phyloP scores from a whole-genome alignment of 1,139 yeast species.

The Candida sp. region DNA sequence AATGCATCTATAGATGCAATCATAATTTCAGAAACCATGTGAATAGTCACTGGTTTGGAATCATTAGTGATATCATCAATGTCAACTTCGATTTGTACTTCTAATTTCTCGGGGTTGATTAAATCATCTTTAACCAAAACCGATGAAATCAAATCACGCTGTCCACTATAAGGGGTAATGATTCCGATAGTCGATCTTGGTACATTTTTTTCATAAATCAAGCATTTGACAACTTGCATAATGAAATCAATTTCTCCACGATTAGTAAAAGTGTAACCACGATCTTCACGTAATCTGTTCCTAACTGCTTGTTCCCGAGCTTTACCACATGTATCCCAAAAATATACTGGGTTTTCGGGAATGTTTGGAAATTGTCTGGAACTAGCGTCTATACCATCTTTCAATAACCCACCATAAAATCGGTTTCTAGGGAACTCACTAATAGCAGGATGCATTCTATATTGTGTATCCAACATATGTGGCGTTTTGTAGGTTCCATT shows the following conservation, averaged over 20 bases:
- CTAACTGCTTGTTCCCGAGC: conserved; percentile 44
- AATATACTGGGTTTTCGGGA: conserved; percentile 43
- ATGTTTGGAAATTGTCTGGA: conserved; percentile 43
- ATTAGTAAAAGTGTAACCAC: conserved; percentile 55
- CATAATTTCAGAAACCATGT: conserved; percentile 62
- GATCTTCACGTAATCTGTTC: conserved; percentile 42
- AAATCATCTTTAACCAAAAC: conserved; percentile 46
- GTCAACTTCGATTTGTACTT: conserved; percentile 49
- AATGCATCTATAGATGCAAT: conserved; percentile 68
- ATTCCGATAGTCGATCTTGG: conserved; percentile 53
- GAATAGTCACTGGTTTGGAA: conserved; percentile 52
- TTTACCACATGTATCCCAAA: conserved; percentile 48
- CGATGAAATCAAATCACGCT: conserved; percentile 58
- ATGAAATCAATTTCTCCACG: conserved; percentile 49
- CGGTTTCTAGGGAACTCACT: conserved; percentile 60
- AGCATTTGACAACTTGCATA: conserved; percentile 40
- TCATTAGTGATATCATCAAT: conserved; percentile 52
- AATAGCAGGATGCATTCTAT: conserved; percentile 69
- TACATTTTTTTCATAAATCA: conserved; percentile 54
- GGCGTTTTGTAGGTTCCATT: conserved; percentile 58
- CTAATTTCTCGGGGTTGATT: conserved; percentile 53
- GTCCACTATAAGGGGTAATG: conserved; percentile 73
- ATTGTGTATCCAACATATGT: conserved; percentile 69
- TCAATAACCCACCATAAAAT: conserved; percentile 52
- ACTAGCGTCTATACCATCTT: conserved; percentile 56